Evolutionary conservation across 1,284 basidiomycete species (phyloP), one percentile per base, ranked within the genome.

Genomic region (Takashimella koratensis): DNA sequence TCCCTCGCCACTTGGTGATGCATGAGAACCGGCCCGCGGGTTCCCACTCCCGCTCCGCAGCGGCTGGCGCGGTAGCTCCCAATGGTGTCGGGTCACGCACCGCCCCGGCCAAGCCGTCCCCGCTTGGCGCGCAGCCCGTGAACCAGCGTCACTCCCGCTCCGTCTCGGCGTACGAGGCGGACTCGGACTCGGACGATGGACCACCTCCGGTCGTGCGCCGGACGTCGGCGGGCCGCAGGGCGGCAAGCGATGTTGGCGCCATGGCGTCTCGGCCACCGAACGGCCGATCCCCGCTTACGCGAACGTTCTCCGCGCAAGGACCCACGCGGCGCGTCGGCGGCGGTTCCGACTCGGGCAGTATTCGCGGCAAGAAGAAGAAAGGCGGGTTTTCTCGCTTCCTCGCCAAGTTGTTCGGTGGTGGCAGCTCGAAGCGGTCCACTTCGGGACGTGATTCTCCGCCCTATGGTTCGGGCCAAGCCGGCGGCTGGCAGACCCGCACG

Each of bases 341-440:
- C 3, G 56, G 50, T 2, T 71, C 71, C 1, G 69, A 71, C 43
- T 60, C 65, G 4, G 70, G 70, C 0, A 72, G 68, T 39, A 54
- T 66, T 27, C 56, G 62, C n/a, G 54, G 51, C 4, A 50, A 57
- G 23, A 65, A 60, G 58, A 71, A 71, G 58, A 72, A 70, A 62
- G 57, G 61, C 40, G 74, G 74, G 12, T 76, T 76, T 66, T 75
- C 75, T 56, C 62, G 65, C 5, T 66, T 66, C 0, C 60, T 76
- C 46, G 63, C 66, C 3, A 58, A 65, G n/a, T 60, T 75, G 48
- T 76, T 76, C 67, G 70, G 71, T 49, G 58, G 64, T 20, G 47
- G 51, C 19, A 48, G 48, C 6, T 51, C 43, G 13, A 64, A 58
- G 21, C 49, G 55, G 25, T 21, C 52, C 22, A 53, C 65, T 8